A percentile compares a stretch with the other conserved stretches of the same genome.
These are phyloP conservation scores for Sarocladium oryzae DNA, from an alignment of 2,329 filamentous ascomycete species.

Conservation along the genomic window DNA sequence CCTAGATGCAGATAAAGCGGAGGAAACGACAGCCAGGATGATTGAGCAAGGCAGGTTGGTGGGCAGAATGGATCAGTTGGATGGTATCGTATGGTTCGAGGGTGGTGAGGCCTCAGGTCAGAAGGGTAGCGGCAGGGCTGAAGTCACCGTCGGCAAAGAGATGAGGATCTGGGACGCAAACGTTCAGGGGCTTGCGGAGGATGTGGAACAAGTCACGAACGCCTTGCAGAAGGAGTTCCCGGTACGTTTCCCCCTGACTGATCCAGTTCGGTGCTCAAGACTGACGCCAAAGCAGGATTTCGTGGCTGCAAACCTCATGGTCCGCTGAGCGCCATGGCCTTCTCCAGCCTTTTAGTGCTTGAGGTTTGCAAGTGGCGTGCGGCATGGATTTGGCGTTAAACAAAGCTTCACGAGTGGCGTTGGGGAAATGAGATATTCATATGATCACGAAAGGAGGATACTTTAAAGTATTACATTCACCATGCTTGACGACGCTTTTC, in stretches of 20 bases:
- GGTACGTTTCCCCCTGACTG: constrained; percentile 29
- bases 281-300: constrained; percentile 37
- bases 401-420: background rate
- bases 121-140: constrained; percentile 60
- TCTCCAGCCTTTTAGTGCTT: background rate
- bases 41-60: constrained; percentile 86
- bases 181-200: constrained; percentile 78
- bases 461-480: constrained; percentile 1
- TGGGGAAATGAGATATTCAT: no score
- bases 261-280: constrained; percentile 1
- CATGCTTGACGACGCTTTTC: background rate
- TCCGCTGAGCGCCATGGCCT: constrained; percentile 18
- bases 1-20: constrained; percentile 72
- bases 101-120: constrained; percentile 62
- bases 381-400: constrained; percentile 1
- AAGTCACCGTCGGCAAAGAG: constrained; percentile 59
- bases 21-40: constrained; percentile 90
- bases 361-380: constrained; percentile 16
- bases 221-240: constrained; percentile 77
- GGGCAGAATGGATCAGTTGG: constrained; percentile 91
- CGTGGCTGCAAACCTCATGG: constrained; percentile 46
- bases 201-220: constrained; percentile 81
- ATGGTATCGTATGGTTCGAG: constrained; percentile 82
- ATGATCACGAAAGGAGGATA: no score
- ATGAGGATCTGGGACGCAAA: constrained; percentile 85